These are phyloP conservation scores for Leccinum cinnamomeum DNA, from an alignment of 1,284 basidiomycete genomes.

Conservation along the genomic window DNA sequence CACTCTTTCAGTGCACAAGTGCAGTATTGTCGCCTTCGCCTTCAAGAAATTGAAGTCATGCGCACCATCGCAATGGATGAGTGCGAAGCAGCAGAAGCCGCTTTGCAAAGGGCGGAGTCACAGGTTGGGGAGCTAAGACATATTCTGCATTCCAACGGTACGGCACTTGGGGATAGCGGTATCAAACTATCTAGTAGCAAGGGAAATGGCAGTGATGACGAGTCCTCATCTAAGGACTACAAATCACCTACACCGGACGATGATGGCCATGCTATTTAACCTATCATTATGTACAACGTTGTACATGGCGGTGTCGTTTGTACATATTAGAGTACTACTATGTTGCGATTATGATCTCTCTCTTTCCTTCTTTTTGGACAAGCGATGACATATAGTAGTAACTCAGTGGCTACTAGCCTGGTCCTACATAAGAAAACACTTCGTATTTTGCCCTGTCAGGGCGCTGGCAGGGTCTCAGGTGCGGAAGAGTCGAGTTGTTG, in stretches of 20 bases:
- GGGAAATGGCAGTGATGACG: not conserved
- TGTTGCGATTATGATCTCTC: not conserved
- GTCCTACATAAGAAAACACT: too few species aligned
- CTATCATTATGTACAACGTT: not conserved
- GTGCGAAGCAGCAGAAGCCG: not conserved
- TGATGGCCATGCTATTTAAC: not conserved
- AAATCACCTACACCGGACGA: not conserved
- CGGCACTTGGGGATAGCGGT: not conserved
- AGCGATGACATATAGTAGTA: too few species aligned
- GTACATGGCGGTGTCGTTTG: not conserved
- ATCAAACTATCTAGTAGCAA: not conserved
- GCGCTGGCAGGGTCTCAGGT: too few species aligned
- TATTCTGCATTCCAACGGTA: not conserved
- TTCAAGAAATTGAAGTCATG: slow-evolving; percentile 1
- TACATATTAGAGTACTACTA: not conserved
- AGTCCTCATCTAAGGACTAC: not conserved
- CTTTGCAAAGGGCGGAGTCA: not conserved
- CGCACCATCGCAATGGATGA: slow-evolving; percentile 1
- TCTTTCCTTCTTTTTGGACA: too few species aligned
- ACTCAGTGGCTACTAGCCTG: too few species aligned
- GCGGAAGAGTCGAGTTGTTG: too few species aligned
- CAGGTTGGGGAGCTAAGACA: not conserved
- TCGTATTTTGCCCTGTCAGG: too few species aligned
- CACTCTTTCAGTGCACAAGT: not conserved
- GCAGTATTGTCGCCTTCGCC: not conserved